Base-by-base conservation (phyloP, 2,329 filamentous ascomycete species). In the Fusarium begoniae region DNA sequence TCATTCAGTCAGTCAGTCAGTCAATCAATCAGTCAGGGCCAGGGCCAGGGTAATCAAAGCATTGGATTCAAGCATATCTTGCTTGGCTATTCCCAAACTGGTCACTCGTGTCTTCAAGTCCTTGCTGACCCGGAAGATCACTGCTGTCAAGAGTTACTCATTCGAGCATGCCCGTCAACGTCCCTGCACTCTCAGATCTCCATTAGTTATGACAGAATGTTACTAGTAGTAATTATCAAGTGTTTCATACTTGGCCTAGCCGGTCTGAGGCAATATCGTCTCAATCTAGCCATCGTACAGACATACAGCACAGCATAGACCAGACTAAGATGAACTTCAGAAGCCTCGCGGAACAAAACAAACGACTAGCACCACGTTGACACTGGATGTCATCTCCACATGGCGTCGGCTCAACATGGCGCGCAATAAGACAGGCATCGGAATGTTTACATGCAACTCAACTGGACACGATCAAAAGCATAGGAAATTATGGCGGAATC, bases 341-440 rank as follows among this genome's bases (percentile, higher is more conserved):
- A 78, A 77, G 74, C 74, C 41, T 63, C 51, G 57, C 70, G 57
- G 74, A 78, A 78, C 30, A 72, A 70, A 70, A 72, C 61, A 56
- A 32, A 41, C 51, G 43, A 37, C 35, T 58, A 60, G 57, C 59
- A 55, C 37, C 40, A 51, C 63, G 56, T 47, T 54, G 51, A 57
- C 61, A 35, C 47, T 68, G 41, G 40, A 60, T 72, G 40, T n/a
- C 24, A 48, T 53, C 72, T 76, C 75, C 75, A 77, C 77, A 73
- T 78, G 66, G 72, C 63, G 66, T 61, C 72, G 76, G 66, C 76
- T 76, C 66, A 78, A 75, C 57, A 60, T 69, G 66, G 60, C 75
- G 76, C 67, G 63, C 72, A 68, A 70, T 54, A 47, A 69, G 37
- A 72, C 47, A 72, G 53, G 28, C 53, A 37, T 61, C 53, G 63